These are phyloP conservation scores for Trichomonascus vanleenenianus DNA, from an alignment of 805 yeast genomes.

Conservation along the genomic window DNA sequence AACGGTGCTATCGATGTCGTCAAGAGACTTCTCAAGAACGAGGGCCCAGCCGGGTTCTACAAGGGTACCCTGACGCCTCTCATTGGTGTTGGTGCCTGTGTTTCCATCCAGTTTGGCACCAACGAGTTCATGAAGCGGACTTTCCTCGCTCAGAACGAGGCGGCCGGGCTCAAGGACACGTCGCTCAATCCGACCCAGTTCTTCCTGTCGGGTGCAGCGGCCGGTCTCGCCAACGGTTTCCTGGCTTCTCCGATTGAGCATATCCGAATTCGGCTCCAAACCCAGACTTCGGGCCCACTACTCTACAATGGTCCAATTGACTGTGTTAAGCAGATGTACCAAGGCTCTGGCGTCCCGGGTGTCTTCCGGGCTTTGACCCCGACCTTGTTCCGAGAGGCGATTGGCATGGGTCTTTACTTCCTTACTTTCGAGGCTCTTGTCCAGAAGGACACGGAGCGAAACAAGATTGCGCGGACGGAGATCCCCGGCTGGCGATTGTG, in stretches of 20 bases:
- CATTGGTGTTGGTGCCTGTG: constrained; percentile 95
- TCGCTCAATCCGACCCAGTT: constrained; percentile 53
- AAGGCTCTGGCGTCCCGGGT: constrained; percentile 48
- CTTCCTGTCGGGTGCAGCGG: constrained; percentile 80
- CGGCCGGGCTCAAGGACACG: constrained; percentile 27
- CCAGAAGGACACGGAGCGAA: constrained; percentile 47
- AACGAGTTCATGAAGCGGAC: constrained; percentile 89
- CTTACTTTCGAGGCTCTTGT: constrained; percentile 85
- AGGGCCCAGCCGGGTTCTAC: constrained; percentile 82
- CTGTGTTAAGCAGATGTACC: constrained; percentile 51
- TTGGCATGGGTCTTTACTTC: constrained; percentile 83
- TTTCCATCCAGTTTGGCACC: constrained; percentile 90
- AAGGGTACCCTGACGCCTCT: constrained; percentile 92
- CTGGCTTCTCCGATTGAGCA: constrained; percentile 94
- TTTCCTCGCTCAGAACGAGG: constrained; percentile 42
- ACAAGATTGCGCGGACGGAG: constrained; percentile 49
- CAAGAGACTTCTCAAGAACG: constrained; percentile 59
- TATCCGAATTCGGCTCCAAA: constrained; percentile 86
- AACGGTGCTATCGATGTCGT: constrained; percentile 72
- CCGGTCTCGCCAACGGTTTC: constrained; percentile 85
- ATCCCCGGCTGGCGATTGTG: constrained; percentile 87
- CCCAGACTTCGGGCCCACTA: constrained; percentile 56
- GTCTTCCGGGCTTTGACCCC: constrained; percentile 78
- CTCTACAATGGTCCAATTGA: constrained; percentile 69
- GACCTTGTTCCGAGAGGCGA: constrained; percentile 74